These are phyloP conservation scores for Scortechinia acanthostroma DNA, from an alignment of 2,329 filamentous ascomycete species.

Conservation along the genomic window DNA sequence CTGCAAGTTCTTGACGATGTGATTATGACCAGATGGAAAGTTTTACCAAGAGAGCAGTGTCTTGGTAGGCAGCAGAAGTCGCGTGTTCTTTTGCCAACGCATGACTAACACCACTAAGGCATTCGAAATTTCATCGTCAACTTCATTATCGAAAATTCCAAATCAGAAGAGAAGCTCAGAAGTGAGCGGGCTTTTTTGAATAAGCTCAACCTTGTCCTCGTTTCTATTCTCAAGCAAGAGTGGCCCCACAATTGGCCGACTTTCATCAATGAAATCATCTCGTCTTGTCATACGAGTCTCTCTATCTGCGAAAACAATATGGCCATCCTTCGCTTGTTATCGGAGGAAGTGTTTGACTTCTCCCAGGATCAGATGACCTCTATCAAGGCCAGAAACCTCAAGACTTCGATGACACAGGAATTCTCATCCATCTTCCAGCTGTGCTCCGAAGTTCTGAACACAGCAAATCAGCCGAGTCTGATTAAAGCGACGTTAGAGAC, in stretches of 20 bases:
- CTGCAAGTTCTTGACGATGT: constrained; percentile 96
- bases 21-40: constrained; percentile 98
- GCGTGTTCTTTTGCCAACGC: constrained; percentile 7
- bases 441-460: constrained; percentile 88
- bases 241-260: constrained; percentile 99
- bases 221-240: constrained; percentile 97
- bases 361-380: constrained; percentile 99
- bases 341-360: constrained; percentile 98
- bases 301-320: constrained; percentile 99
- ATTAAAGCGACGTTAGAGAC: constrained; percentile 97
- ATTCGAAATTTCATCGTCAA: constrained; percentile 99
- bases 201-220: constrained; percentile 95
- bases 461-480: constrained; percentile 78
- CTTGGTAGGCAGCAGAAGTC: constrained; percentile 50
- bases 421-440: constrained; percentile 98
- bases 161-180: constrained; percentile 79
- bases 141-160: constrained; percentile 92
- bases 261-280: constrained; percentile 99
- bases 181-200: constrained; percentile 84
- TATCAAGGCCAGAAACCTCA: constrained; percentile 87
- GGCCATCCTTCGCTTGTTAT: constrained; percentile 89
- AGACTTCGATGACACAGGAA: constrained; percentile 97
- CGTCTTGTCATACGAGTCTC: constrained; percentile 87
- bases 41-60: constrained; percentile 90
- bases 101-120: constrained; percentile 53